Percentiles rank a stretch among this genome's conserved stretches.
Evolutionary conservation across 2,329 filamentous ascomycete species (phyloP).

Genomic region (Ceratocystis cubensis): DNA sequence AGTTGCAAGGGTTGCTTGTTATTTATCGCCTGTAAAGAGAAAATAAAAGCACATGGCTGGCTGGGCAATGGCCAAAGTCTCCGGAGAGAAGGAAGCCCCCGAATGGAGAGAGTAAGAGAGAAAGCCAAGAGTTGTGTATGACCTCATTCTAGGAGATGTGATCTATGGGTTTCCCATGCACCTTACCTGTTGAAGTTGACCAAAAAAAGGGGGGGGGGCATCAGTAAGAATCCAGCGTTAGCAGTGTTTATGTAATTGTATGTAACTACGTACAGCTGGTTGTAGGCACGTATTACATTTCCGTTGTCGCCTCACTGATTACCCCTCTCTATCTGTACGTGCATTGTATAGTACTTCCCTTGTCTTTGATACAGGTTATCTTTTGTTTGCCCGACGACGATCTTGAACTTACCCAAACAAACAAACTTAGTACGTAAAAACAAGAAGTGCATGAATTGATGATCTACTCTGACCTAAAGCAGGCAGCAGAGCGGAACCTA

Average conservation of each 20-base stretch:
- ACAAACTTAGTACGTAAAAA: too few species aligned
- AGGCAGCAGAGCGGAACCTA: too few species aligned
- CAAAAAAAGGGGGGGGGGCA: background rate
- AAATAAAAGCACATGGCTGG: background rate
- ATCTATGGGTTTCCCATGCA: background rate
- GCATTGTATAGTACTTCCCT: too few species aligned
- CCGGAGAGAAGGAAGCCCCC: background rate
- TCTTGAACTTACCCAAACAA: too few species aligned
- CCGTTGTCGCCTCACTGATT: too few species aligned
- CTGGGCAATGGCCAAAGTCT: background rate
- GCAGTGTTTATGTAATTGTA: background rate
- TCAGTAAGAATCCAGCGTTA: background rate
- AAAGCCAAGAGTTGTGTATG: background rate
- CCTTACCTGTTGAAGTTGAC: background rate
- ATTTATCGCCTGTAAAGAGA: background rate
- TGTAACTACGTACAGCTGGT: too few species aligned
- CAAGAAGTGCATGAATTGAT: too few species aligned
- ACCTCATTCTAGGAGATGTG: slow-evolving; percentile 6
- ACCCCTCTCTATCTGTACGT: too few species aligned
- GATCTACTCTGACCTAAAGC: too few species aligned
- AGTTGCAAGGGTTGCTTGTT: background rate
- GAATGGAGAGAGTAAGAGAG: background rate
- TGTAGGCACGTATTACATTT: too few species aligned
- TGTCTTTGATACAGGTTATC: too few species aligned
- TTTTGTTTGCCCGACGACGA: too few species aligned